phyloP scores from a whole-genome alignment of 2,329 filamentous ascomycete genomes.

The Alternaria panax region DNA sequence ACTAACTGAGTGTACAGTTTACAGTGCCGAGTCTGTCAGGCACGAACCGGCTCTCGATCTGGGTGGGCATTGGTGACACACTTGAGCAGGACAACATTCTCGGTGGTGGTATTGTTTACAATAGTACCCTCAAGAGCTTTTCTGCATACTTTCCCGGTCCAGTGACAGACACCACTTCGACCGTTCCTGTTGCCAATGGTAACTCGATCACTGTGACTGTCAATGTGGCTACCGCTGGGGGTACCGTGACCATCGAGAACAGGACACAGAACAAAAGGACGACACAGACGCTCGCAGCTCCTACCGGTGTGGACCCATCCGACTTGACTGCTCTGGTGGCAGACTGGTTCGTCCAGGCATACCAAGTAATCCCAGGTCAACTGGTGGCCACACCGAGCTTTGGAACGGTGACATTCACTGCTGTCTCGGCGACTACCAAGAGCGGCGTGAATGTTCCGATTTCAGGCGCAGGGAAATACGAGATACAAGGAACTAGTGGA shows the following conservation, averaged over 20 bases:
- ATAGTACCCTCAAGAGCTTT: slow-evolving; percentile 28
- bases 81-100: slow-evolving; percentile 32
- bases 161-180: slow-evolving; percentile 25
- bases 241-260: slow-evolving; percentile 36
- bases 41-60: slow-evolving; percentile 30
- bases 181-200: slow-evolving; percentile 27
- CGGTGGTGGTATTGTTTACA: slow-evolving; percentile 31
- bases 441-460: slow-evolving; percentile 25
- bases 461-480: slow-evolving; percentile 30
- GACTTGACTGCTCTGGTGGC: slow-evolving; percentile 27
- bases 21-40: slow-evolving; percentile 31
- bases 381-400: slow-evolving; percentile 30
- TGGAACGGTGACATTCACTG: slow-evolving; percentile 31
- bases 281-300: slow-evolving; percentile 25
- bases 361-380: slow-evolving; percentile 31
- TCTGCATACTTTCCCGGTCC: slow-evolving; percentile 30
- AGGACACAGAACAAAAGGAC: slow-evolving; percentile 31
- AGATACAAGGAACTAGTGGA: slow-evolving; percentile 37
- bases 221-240: slow-evolving; percentile 17
- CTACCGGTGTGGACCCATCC: slow-evolving; percentile 19
- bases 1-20: slow-evolving; percentile 15
- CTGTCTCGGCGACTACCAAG: slow-evolving; percentile 25
- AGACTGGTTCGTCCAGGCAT: slow-evolving; percentile 37
- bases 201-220: slow-evolving; percentile 32
- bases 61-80: slow-evolving; percentile 35